Evolutionary conservation across 1,284 basidiomycete species (phyloP), one percentile per base, ranked within the genome.

Genomic region (Waitea zeae): DNA sequence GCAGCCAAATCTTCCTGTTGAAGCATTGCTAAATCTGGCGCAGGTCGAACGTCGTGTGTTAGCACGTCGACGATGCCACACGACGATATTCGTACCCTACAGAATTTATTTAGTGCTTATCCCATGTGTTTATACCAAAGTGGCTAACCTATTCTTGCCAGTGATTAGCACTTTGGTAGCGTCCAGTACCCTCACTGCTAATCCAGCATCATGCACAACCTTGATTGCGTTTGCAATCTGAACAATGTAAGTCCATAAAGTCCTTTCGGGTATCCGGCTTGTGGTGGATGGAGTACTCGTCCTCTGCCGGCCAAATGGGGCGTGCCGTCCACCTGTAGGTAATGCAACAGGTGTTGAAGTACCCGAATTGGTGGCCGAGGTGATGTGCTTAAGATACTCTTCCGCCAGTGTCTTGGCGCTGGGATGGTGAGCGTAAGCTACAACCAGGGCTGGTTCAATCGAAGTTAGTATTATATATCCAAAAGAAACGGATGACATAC

Each of bases 381-480:
- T 17, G 46, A 41, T 2, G 44, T 48, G 56, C 41, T 71, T 70
- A 41, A 79, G 51, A 44, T 80, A 62, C 14, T 58, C 51, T 34
- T 92, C 87, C 41, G 69, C 80, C 2, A 98, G 64, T 0, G 89
- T 96, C 41, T 76, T 69, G 0, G 89, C 70, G 43, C 80, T 72
- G 0, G 95, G 78, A 48, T 95, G 78, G 51, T 88, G 97, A 38
- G 89, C 78, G 51, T 93, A 95, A 1, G 83, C 87, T 30, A 98
- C 79, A 30, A 98, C 77, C 27, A 99, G 69, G 6, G 93, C 88
- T 93, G 44, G 19, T 32, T 36, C 7, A 26, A n/a, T 7, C 22
- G 22, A n/a, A 26, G n/a, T 26, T 7, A 26, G 22, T n/a, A 26
- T 26, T 7, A n/a, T 7, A n/a, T 7, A 26, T 7, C 7, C 7